These are phyloP conservation scores for Elongisporangium prolatum DNA, from an alignment of 352 stramenopile species.

Conservation along the genomic window DNA sequence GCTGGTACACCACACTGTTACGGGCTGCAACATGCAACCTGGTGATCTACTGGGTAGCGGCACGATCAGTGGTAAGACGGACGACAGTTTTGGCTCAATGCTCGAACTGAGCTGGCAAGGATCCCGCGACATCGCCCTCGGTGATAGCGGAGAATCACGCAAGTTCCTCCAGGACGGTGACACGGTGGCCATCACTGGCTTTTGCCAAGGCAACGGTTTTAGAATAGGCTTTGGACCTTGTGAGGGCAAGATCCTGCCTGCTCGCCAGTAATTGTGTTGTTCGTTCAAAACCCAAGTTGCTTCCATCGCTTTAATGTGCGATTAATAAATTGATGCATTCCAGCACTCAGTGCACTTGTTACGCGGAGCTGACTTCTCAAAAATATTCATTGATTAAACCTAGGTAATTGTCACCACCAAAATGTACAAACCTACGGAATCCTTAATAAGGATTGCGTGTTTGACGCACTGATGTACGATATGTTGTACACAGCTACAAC, in stretches of 20 bases:
- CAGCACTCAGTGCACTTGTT: neutral
- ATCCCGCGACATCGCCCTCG: conserved; percentile 70
- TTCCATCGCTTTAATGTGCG: neutral
- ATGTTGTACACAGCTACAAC: neutral
- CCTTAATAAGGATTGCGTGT: no score
- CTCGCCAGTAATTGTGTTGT: conserved; percentile 39
- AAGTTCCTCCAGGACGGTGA: conserved; percentile 97
- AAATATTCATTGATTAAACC: neutral
- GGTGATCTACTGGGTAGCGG: conserved; percentile 93
- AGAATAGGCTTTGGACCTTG: conserved; percentile 95
- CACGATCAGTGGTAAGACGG: conserved; percentile 91
- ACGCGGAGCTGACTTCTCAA: neutral
- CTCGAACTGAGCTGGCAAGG: conserved; percentile 96
- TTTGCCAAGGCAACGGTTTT: conserved; percentile 87
- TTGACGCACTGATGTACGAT: no score
- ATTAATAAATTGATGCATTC: neutral
- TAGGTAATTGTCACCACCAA: neutral
- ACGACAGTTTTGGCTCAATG: conserved; percentile 92
- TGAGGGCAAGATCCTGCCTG: conserved; percentile 88
- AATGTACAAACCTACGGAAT: neutral
- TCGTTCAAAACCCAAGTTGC: neutral
- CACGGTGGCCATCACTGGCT: conserved; percentile 90
- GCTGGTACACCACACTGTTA: conserved; percentile 96
- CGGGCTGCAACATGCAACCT: conserved; percentile 95
- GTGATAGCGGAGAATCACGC: conserved; percentile 62